Conservation (phyloP, 2,329 filamentous ascomycete genomes). For the Ophiocordyceps sinensis region DNA sequence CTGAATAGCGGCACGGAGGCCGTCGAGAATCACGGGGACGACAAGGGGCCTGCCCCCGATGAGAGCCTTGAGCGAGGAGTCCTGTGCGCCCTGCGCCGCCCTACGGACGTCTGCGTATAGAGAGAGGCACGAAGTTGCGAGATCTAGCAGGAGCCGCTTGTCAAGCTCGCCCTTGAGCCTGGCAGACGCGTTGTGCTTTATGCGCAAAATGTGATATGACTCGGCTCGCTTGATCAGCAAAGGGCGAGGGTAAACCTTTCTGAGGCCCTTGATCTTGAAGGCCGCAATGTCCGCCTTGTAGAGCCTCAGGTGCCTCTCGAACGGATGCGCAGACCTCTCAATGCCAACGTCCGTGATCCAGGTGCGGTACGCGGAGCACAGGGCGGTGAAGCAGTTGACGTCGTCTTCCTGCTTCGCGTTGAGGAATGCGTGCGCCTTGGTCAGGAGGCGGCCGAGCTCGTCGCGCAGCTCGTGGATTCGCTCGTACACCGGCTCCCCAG, state of each 20-base stretch:
- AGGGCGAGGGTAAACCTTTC: conserved; percentile 85
- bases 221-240: conserved; percentile 87
- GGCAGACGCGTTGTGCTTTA: conserved; percentile 83
- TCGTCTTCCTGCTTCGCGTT: conserved; percentile 82
- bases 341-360: conserved; percentile 98
- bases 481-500: conserved; percentile 43
- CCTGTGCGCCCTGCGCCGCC: conserved; percentile 79
- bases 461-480: conserved; percentile 71
- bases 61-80: conserved; percentile 84
- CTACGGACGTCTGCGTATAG: conserved; percentile 91
- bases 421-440: conserved; percentile 73
- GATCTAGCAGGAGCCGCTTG: conserved; percentile 67
- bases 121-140: conserved; percentile 81
- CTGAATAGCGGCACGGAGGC: conserved; percentile 64
- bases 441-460: conserved; percentile 64
- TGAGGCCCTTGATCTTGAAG: conserved; percentile 85
- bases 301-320: conserved; percentile 74
- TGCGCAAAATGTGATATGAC: conserved; percentile 85
- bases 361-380: conserved; percentile 84
- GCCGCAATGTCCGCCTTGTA: conserved; percentile 77
- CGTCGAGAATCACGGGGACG: conserved; percentile 72
- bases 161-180: conserved; percentile 84
- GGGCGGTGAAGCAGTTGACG: conserved; percentile 81
- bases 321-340: conserved; percentile 82
- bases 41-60: conserved; percentile 79